phyloP scores from a whole-genome alignment of 306 rosid genomes.

The Vigna trinervia region DNA sequence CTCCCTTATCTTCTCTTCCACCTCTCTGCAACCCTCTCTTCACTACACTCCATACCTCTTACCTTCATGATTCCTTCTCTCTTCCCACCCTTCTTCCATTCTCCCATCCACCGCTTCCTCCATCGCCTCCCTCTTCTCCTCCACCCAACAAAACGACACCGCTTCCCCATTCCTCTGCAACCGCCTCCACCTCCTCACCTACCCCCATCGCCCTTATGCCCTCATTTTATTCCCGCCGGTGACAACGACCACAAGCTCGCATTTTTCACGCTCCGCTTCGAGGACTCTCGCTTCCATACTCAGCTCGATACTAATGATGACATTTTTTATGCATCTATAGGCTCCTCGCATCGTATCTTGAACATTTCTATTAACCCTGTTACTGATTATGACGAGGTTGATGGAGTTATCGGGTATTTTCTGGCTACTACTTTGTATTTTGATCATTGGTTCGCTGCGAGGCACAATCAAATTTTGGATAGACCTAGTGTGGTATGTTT shows the following conservation, averaged over 20 bases:
- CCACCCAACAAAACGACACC: slow-evolving; percentile 29
- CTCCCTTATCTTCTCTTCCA: slow-evolving; percentile 50
- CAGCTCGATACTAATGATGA: too few relatives aligned
- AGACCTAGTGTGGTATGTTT: too few relatives aligned
- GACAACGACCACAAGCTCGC: slow-evolving; percentile 58
- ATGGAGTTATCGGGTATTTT: too few relatives aligned
- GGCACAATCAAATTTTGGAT: too few relatives aligned
- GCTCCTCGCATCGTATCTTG: too few relatives aligned
- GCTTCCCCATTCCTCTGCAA: slow-evolving; percentile 48
- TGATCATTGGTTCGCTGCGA: too few relatives aligned
- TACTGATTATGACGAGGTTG: too few relatives aligned
- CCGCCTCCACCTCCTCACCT: slow-evolving; percentile 54
- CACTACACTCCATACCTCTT: slow-evolving; percentile 50
- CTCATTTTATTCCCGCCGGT: slow-evolving; percentile 67
- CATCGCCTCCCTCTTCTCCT: slow-evolving; percentile 36
- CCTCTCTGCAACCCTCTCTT: slow-evolving; percentile 52
- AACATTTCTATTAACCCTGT: too few relatives aligned
- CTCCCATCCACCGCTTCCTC: slow-evolving; percentile 68
- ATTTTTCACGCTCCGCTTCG: slow-evolving; percentile 44
- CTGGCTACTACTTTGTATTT: too few relatives aligned
- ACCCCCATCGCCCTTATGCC: slow-evolving; percentile 35
- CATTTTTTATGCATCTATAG: too few relatives aligned
- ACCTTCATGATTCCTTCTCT: slow-evolving; percentile 49
- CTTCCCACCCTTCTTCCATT: slow-evolving; percentile 51
- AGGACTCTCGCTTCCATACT: slow-evolving; percentile 28